Evolutionary conservation across 1,284 basidiomycete species (phyloP).

Genomic region (Cryptococcus sp.): DNA sequence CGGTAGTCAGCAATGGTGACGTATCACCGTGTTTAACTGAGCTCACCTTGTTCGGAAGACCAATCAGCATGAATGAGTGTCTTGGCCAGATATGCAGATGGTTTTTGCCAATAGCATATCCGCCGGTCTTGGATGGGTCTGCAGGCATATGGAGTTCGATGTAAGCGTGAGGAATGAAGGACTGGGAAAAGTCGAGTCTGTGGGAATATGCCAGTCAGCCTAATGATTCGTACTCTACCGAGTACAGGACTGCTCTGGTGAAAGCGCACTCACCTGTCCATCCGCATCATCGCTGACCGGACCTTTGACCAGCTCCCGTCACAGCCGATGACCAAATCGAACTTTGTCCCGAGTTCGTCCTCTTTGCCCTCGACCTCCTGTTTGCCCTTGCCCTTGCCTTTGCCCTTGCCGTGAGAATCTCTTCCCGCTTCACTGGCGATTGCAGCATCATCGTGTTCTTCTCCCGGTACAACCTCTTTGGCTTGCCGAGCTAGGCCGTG

Average conservation of each 20-base stretch:
- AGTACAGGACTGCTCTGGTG: no score
- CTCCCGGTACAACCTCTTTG: slow-evolving; percentile 24
- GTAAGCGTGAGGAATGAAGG: slow-evolving; percentile 94
- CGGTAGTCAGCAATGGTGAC: slow-evolving; percentile 3
- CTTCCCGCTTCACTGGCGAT: slow-evolving; percentile 36
- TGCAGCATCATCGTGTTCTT: slow-evolving; percentile 56
- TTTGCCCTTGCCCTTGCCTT: slow-evolving; percentile 12
- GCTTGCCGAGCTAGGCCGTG: slow-evolving; percentile 24
- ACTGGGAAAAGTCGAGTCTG: slow-evolving; percentile 91
- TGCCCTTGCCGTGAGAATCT: slow-evolving; percentile 46
- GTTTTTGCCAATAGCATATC: slow-evolving; percentile 88
- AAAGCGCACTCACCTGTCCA: slow-evolving; percentile 66
- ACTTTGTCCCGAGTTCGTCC: slow-evolving; percentile 57
- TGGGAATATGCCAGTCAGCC: no score
- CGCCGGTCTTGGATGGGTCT: slow-evolving; percentile 58
- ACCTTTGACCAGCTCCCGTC: slow-evolving; percentile 87
- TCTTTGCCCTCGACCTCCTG: slow-evolving; percentile 46
- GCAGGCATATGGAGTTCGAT: slow-evolving; percentile 94
- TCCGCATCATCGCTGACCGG: slow-evolving; percentile 83
- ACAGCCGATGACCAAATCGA: slow-evolving; percentile 83
- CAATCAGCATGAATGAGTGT: slow-evolving; percentile 98
- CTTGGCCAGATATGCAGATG: slow-evolving; percentile 99
- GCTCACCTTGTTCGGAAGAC: slow-evolving; percentile 87
- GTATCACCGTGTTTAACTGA: background rate
- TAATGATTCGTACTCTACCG: no score